phyloP scores from a whole-genome alignment of 441 rosid species.

The Arabidopsis lyrata region DNA sequence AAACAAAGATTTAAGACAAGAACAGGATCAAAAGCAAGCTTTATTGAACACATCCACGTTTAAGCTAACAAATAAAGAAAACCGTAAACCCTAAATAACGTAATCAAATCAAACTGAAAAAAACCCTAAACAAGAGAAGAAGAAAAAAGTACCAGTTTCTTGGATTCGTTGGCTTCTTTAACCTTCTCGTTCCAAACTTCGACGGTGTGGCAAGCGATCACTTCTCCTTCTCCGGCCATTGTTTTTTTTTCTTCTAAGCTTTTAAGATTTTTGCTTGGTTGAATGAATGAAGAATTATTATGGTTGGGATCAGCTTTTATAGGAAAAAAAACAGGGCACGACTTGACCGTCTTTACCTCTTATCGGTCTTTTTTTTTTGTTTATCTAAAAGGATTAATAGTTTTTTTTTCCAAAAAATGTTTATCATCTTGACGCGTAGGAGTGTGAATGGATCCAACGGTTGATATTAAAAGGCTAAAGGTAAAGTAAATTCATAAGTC shows the following conservation, averaged over 20 bases:
- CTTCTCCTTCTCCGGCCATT: slow-evolving; percentile 71
- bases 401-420: not conserved
- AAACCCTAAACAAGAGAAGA: not conserved
- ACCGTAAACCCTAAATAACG: not conserved
- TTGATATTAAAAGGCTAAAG: not conserved
- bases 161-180: slow-evolving; percentile 48
- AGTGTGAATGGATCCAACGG: slow-evolving; percentile 11
- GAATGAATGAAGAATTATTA: not conserved
- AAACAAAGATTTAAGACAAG: too few relatives aligned
- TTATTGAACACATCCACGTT: too few relatives aligned
- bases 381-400: not conserved
- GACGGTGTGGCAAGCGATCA: slow-evolving; percentile 62
- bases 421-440: not conserved
- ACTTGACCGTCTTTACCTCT: not conserved
- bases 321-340: not conserved
- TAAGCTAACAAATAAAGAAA: not conserved
- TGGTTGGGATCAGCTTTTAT: slow-evolving; percentile 10
- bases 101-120: not conserved
- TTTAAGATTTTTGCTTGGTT: not conserved
- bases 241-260: not conserved
- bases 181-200: slow-evolving; percentile 64
- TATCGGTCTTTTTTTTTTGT: not conserved
- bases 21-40: too few relatives aligned
- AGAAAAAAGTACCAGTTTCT: slow-evolving; percentile 58
- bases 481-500: too few relatives aligned